Evolutionary conservation across 371 early-diverging fungal genomes (phyloP).

Genomic region (Actinomucor elegans): DNA sequence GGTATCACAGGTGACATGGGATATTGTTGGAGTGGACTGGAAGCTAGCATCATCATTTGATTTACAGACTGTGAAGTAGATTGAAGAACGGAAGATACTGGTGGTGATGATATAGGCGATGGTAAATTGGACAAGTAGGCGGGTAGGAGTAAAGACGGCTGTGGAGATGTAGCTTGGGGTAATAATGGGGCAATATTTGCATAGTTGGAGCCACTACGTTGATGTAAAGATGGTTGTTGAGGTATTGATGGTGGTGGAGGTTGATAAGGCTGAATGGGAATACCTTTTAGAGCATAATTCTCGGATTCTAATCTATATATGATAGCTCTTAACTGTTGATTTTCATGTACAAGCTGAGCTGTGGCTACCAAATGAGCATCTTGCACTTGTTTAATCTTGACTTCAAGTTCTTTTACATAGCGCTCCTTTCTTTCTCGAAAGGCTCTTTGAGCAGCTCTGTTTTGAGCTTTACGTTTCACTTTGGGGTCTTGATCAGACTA

Average conservation of each 20-base stretch:
- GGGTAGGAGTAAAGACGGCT: slow-evolving; percentile 1
- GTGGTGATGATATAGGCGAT: neutral
- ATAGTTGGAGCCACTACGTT: neutral
- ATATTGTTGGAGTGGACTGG: slow-evolving; percentile 3
- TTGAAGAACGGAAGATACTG: neutral
- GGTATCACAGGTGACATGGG: slow-evolving; percentile 13
- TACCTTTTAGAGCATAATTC: slow-evolving; percentile 38
- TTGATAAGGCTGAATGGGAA: slow-evolving; percentile 21
- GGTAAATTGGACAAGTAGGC: slow-evolving; percentile 4
- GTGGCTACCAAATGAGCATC: slow-evolving; percentile 41
- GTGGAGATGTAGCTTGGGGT: neutral
- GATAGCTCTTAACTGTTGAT: slow-evolving; percentile 35
- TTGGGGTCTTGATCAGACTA: slow-evolving; percentile 46
- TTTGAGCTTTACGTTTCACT: slow-evolving; percentile 73
- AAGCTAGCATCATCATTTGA: slow-evolving; percentile 5
- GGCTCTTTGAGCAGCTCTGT: slow-evolving; percentile 76
- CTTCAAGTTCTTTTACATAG: slow-evolving; percentile 67
- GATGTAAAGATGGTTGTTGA: slow-evolving; percentile 5
- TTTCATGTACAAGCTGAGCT: slow-evolving; percentile 38
- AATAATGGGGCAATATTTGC: slow-evolving; percentile 17
- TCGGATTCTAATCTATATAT: slow-evolving; percentile 42
- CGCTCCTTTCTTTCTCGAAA: slow-evolving; percentile 76
- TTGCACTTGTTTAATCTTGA: slow-evolving; percentile 59
- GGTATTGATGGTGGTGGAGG: slow-evolving; percentile 11
- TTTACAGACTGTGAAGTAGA: neutral